Conservation (phyloP, 148 eudicot genomes). For the Rhododendron vialii region DNA sequence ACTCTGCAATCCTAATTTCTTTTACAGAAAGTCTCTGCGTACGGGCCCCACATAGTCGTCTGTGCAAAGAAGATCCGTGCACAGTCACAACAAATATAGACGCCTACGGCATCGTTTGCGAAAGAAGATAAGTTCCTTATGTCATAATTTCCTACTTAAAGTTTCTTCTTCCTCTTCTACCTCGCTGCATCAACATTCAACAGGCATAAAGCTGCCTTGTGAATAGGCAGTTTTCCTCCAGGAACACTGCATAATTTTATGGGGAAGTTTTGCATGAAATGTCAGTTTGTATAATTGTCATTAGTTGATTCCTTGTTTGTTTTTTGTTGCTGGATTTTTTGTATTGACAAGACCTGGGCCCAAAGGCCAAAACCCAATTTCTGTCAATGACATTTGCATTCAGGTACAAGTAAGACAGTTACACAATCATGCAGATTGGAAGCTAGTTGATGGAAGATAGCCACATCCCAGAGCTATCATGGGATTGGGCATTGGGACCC, state of each 20-base stretch:
- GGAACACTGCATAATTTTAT: neutral
- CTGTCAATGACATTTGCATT: neutral
- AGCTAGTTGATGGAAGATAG: constrained; percentile 3
- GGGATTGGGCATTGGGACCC: neutral
- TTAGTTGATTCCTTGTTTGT: neutral
- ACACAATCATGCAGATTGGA: neutral
- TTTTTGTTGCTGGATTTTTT: neutral
- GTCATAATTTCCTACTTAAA: neutral
- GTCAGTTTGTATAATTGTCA: neutral
- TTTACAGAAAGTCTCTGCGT: too few relatives aligned
- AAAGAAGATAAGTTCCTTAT: neutral
- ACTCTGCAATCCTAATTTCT: neutral
- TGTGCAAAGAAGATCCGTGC: too few relatives aligned
- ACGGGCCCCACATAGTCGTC: too few relatives aligned
- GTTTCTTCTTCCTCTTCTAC: neutral
- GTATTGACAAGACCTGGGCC: neutral
- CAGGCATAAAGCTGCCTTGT: neutral
- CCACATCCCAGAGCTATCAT: neutral
- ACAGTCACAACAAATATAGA: neutral
- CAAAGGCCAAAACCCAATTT: neutral
- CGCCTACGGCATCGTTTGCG: too few relatives aligned
- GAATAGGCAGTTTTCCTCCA: neutral
- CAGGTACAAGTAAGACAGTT: neutral
- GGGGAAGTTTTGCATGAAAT: neutral
- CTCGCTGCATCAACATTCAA: neutral